Conservation (phyloP, 2,329 filamentous ascomycete species). For the Colletotrichum sp. region DNA sequence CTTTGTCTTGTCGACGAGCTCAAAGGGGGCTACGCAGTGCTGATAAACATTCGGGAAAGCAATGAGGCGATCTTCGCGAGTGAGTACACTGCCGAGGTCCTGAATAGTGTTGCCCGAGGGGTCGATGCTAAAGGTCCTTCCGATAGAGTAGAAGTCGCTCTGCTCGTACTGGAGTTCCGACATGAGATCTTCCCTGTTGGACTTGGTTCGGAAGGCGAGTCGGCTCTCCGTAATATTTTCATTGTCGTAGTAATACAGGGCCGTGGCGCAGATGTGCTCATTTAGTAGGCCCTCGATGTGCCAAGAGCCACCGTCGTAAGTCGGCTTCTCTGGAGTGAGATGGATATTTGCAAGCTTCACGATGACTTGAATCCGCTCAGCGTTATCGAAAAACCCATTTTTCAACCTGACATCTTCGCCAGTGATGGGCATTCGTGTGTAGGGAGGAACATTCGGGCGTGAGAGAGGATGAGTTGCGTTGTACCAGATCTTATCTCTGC, state of each 20-base stretch:
- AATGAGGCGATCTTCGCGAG: slow-evolving; percentile 52
- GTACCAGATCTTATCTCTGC: slow-evolving; percentile 32
- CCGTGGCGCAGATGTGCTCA: slow-evolving; percentile 68
- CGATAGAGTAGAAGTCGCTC: slow-evolving; percentile 36
- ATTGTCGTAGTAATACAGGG: slow-evolving; percentile 65
- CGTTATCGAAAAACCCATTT: slow-evolving; percentile 32
- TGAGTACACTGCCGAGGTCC: slow-evolving; percentile 52
- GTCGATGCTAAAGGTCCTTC: slow-evolving; percentile 38
- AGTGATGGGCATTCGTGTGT: background rate
- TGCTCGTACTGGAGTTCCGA: slow-evolving; percentile 33
- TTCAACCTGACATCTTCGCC: slow-evolving; percentile 21
- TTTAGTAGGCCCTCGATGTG: slow-evolving; percentile 63
- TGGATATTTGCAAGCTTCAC: slow-evolving; percentile 68
- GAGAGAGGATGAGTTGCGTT: slow-evolving; percentile 26
- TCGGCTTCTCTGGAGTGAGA: slow-evolving; percentile 61
- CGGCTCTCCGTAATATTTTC: slow-evolving; percentile 62
- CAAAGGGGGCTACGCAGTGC: slow-evolving; percentile 57
- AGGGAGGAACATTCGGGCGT: slow-evolving; percentile 6
- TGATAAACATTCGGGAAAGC: slow-evolving; percentile 62
- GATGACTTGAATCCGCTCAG: slow-evolving; percentile 60
- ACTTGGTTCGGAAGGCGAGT: slow-evolving; percentile 54
- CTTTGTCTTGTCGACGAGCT: slow-evolving; percentile 53
- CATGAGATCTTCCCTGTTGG: slow-evolving; percentile 33
- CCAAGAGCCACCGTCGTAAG: slow-evolving; percentile 58
- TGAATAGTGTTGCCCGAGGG: slow-evolving; percentile 33